These are phyloP conservation scores for Favolaschia claudopus DNA, from an alignment of 768 basidiomycete species.

Conservation along the genomic window DNA sequence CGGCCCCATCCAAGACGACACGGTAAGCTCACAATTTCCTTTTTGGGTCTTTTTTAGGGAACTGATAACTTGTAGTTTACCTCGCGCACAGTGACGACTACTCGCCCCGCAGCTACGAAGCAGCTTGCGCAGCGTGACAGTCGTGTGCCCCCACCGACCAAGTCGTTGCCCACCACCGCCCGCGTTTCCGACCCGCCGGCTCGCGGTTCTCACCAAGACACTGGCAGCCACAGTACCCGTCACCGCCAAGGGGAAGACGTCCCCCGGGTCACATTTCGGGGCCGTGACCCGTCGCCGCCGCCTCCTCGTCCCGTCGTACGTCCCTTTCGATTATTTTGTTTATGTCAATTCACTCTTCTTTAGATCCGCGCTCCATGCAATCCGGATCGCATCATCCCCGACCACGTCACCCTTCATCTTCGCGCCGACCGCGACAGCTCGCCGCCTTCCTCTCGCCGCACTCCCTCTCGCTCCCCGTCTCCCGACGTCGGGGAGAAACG, in stretches of 20 bases:
- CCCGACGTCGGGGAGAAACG: background rate
- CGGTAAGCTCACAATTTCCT: background rate
- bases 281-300: background rate
- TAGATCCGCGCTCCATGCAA: background rate
- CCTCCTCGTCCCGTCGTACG: background rate
- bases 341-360: background rate
- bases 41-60: background rate
- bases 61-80: slow-evolving; percentile 1
- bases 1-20: background rate
- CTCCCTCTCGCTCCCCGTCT: background rate
- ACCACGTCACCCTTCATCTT: background rate
- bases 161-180: background rate
- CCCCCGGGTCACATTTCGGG: background rate
- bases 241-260: background rate
- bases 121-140: slow-evolving; percentile 7
- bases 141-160: background rate
- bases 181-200: background rate
- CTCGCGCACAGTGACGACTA: background rate
- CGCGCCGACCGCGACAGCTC: background rate
- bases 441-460: background rate
- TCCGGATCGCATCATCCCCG: background rate
- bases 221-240: background rate
- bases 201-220: background rate
- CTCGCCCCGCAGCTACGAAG: slow-evolving; percentile 3
- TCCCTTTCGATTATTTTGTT: background rate